phyloP scores from a whole-genome alignment of 345 rosid species.

The Turnera subulata region DNA sequence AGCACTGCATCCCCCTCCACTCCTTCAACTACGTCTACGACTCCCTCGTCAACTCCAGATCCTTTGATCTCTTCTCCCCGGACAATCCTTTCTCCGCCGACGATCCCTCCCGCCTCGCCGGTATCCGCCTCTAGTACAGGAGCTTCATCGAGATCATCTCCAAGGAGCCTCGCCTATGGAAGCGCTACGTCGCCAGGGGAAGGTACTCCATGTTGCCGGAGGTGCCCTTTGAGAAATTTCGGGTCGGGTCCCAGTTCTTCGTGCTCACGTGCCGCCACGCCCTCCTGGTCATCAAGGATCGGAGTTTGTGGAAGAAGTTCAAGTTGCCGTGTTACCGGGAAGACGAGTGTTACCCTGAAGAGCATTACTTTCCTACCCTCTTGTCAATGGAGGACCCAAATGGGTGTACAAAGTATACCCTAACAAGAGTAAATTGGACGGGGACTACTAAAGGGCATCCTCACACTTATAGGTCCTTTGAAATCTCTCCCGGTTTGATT shows the following conservation, averaged over 20 bases:
- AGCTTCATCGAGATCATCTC: constrained; percentile 77
- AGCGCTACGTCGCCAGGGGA: constrained; percentile 77
- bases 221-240: constrained; percentile 55
- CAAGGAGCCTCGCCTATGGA: constrained; percentile 66
- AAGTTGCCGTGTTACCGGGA: constrained; percentile 67
- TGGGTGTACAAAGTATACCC: constrained; percentile 61
- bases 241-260: constrained; percentile 94
- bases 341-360: constrained; percentile 87
- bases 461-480: constrained; percentile 51
- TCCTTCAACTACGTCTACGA: constrained; percentile 63
- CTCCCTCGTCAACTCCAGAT: constrained; percentile 45
- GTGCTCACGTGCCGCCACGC: constrained; percentile 79
- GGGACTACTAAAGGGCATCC: constrained; percentile 88
- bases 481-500: constrained; percentile 57
- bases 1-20: constrained; percentile 79
- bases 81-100: constrained; percentile 37
- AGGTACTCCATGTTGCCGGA: constrained; percentile 76
- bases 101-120: constrained; percentile 31
- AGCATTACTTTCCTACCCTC: constrained; percentile 92
- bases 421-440: constrained; percentile 90
- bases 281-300: constrained; percentile 57
- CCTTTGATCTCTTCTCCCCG: constrained; percentile 52
- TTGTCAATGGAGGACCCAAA: constrained; percentile 74
- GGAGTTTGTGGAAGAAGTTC: constrained; percentile 73
- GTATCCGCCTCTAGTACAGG: constrained; percentile 51